Conservation (phyloP, 2,329 filamentous ascomycete genomes). For the Exophiala sp. region DNA sequence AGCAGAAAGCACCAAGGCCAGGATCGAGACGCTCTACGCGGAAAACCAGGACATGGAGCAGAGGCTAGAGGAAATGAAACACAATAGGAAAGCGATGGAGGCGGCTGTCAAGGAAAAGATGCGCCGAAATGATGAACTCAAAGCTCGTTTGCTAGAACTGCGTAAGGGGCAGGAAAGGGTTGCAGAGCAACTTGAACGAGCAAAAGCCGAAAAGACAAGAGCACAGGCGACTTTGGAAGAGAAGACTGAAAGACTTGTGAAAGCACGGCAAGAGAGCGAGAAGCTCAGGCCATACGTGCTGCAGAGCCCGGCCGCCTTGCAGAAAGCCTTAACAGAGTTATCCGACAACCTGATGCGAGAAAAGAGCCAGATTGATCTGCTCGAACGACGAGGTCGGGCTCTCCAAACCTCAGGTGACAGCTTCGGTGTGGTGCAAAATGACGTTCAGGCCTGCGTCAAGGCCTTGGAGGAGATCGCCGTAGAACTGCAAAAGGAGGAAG, state of each 20-base stretch:
- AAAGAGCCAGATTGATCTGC: slow-evolving; percentile 75
- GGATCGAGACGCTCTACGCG: slow-evolving; percentile 76
- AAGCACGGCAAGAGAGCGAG: slow-evolving; percentile 73
- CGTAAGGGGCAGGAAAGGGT: slow-evolving; percentile 77
- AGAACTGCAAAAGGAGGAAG: slow-evolving; percentile 87
- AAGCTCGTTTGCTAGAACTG: slow-evolving; percentile 72
- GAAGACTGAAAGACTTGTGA: slow-evolving; percentile 50
- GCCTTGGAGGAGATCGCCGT: slow-evolving; percentile 77
- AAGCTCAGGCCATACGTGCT: slow-evolving; percentile 89
- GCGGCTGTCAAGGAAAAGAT: slow-evolving; percentile 77
- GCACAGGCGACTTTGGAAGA: slow-evolving; percentile 57
- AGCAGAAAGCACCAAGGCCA: slow-evolving; percentile 73
- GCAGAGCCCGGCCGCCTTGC: slow-evolving; percentile 77
- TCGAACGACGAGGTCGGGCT: slow-evolving; percentile 81
- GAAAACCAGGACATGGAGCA: slow-evolving; percentile 84
- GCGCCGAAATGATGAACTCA: slow-evolving; percentile 78
- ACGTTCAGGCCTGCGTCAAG: slow-evolving; percentile 82
- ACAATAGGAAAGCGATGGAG: slow-evolving; percentile 74
- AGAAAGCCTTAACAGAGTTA: slow-evolving; percentile 74
- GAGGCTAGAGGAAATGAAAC: slow-evolving; percentile 71
- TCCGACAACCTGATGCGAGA: slow-evolving; percentile 71
- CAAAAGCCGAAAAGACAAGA: slow-evolving; percentile 71
- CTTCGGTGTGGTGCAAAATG: slow-evolving; percentile 73
- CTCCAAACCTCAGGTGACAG: slow-evolving; percentile 89
- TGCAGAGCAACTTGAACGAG: slow-evolving; percentile 72